These are phyloP conservation scores for Funneliformis geosporum DNA, from an alignment of 192 early-diverging fungal genomes.

Conservation along the genomic window DNA sequence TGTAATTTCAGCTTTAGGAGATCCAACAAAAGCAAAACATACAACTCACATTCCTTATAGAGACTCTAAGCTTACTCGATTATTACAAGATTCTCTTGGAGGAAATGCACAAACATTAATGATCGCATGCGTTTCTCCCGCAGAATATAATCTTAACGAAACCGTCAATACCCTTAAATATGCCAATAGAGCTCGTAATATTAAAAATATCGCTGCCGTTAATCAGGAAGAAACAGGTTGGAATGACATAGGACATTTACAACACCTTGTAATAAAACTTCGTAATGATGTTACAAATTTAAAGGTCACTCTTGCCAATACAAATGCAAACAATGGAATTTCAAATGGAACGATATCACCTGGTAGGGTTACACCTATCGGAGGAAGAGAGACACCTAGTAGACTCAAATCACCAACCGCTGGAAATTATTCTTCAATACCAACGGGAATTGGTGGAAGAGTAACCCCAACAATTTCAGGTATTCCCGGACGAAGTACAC, in stretches of 20 bases:
- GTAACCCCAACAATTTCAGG: neutral
- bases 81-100: constrained; percentile 95
- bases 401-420: neutral
- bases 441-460: neutral
- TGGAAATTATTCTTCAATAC: neutral
- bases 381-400: neutral
- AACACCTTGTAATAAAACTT: constrained; percentile 63
- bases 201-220: constrained; percentile 85
- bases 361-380: neutral
- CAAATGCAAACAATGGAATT: neutral
- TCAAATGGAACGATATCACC: neutral
- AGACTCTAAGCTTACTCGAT: constrained; percentile 93
- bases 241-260: constrained; percentile 63
- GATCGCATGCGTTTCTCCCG: constrained; percentile 91
- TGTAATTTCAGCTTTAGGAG: constrained; percentile 94
- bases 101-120: constrained; percentile 94
- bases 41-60: constrained; percentile 89
- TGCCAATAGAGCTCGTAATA: constrained; percentile 94
- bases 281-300: constrained; percentile 55
- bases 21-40: constrained; percentile 57
- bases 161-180: constrained; percentile 96
- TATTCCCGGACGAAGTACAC: constrained; percentile 31
- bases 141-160: constrained; percentile 82
- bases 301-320: constrained; percentile 27
- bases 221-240: constrained; percentile 72